These are phyloP conservation scores for Arthrinium phaeospermum DNA, from an alignment of 2,329 filamentous ascomycete species.

Conservation along the genomic window DNA sequence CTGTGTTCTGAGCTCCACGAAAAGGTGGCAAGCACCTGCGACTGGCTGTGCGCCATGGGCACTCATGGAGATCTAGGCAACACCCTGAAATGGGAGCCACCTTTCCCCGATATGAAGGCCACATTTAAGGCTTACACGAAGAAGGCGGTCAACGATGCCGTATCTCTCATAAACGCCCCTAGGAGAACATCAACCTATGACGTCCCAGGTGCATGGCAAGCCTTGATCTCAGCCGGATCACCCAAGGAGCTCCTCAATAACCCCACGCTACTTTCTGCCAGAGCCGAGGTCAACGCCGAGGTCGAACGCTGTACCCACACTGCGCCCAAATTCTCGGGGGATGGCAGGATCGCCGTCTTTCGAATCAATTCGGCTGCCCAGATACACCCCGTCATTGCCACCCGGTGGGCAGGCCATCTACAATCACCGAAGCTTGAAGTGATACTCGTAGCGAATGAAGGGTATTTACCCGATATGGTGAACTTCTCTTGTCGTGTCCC, in stretches of 20 bases:
- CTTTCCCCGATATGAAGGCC: constrained; percentile 69
- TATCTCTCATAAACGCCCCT: constrained; percentile 69
- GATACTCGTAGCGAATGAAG: constrained; percentile 70
- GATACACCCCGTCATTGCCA: constrained; percentile 71
- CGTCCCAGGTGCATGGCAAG: constrained; percentile 65
- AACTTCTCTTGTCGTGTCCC: constrained; percentile 72
- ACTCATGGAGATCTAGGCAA: constrained; percentile 72
- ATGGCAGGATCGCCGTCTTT: constrained; percentile 67
- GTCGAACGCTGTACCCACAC: constrained; percentile 66
- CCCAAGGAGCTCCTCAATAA: constrained; percentile 59
- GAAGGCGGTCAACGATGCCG: constrained; percentile 66
- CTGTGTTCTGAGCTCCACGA: constrained; percentile 64
- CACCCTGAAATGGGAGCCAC: constrained; percentile 67
- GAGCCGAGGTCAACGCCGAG: constrained; percentile 64
- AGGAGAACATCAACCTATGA: constrained; percentile 66
- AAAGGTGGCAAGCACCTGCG: constrained; percentile 53
- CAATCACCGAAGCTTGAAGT: constrained; percentile 65
- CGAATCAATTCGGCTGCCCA: constrained; percentile 65
- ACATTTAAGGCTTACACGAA: constrained; percentile 67
- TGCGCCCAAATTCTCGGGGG: constrained; percentile 66
- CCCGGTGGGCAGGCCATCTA: constrained; percentile 67
- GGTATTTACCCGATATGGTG: constrained; percentile 66
- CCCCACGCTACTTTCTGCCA: constrained; percentile 55
- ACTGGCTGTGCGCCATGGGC: constrained; percentile 68
- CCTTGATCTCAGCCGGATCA: constrained; percentile 54